These are phyloP conservation scores for Fusarium beomiforme DNA, from an alignment of 2,329 filamentous ascomycete species.

Conservation along the genomic window DNA sequence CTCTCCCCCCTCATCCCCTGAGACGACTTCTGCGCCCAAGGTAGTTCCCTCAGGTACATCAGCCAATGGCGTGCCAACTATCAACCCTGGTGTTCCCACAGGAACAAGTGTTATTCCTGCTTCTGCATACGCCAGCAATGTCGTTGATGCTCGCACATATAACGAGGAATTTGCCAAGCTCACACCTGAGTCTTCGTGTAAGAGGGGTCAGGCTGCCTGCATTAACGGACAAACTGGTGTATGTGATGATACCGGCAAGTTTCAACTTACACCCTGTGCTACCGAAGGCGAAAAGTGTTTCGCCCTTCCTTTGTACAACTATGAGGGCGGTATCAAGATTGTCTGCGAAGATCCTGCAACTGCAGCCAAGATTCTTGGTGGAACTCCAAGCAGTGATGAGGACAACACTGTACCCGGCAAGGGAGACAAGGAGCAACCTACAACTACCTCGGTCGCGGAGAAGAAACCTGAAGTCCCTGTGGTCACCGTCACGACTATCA, in stretches of 20 bases:
- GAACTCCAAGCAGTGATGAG: conserved; percentile 7
- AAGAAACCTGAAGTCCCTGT: conserved; percentile 33
- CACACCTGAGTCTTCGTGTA: conserved; percentile 59
- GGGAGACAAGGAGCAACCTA: conserved; percentile 17
- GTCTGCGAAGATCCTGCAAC: conserved; percentile 55
- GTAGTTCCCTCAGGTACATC: conserved; percentile 41
- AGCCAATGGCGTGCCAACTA: conserved; percentile 55
- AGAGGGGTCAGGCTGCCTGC: conserved; percentile 60
- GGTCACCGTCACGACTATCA: conserved; percentile 45
- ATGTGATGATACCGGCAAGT: conserved; percentile 56
- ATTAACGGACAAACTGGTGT: conserved; percentile 59
- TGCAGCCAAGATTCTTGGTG: conserved; percentile 57
- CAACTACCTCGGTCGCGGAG: conserved; percentile 19
- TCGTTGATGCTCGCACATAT: conserved; percentile 55
- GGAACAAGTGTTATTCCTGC: conserved; percentile 54
- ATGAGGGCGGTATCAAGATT: conserved; percentile 57
- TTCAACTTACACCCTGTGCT: conserved; percentile 52
- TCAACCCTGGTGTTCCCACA: conserved; percentile 47
- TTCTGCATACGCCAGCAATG: conserved; percentile 55
- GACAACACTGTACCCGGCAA: conserved; percentile 12
- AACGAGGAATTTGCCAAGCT: conserved; percentile 60
- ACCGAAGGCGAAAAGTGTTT: conserved; percentile 54
- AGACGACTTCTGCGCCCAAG: conserved; percentile 11
- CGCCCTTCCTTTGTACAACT: conserved; percentile 63
- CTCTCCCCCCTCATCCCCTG: conserved; percentile 20